Percentiles rank a stretch among this genome's conserved stretches.
Conservation (phyloP, 1,284 basidiomycete species). For the Malassezia pachydermatis region DNA sequence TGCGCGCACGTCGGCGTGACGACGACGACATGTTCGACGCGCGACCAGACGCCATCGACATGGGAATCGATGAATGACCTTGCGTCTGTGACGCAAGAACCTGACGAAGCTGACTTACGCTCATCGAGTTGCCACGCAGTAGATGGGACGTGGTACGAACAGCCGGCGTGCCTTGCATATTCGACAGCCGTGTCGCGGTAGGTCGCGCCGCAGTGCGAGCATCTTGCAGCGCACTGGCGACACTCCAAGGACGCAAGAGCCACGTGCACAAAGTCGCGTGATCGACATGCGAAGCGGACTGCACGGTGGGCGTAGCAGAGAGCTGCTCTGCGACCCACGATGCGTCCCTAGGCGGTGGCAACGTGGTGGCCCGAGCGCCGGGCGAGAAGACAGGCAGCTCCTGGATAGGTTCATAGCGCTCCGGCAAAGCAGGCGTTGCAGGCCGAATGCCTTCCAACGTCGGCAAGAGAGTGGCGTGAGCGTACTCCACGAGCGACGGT, state of each 20-base stretch:
- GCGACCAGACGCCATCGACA: neutral
- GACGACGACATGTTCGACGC: neutral
- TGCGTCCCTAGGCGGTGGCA: conserved; percentile 20
- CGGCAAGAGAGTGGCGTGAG: conserved; percentile 20
- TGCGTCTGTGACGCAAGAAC: too few species aligned
- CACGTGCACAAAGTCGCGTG: conserved; percentile 25
- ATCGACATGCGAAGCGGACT: conserved; percentile 25
- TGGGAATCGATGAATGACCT: too few species aligned
- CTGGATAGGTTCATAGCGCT: conserved; percentile 24
- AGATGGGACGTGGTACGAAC: neutral
- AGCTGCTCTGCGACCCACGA: conserved; percentile 22
- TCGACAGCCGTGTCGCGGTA: neutral
- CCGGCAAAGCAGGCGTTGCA: conserved; percentile 17
- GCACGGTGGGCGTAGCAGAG: conserved; percentile 26
- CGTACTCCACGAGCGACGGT: conserved; percentile 14
- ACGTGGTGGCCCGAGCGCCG: conserved; percentile 20
- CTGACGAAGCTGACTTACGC: conserved; percentile 15
- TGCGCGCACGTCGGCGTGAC: conserved; percentile 2
- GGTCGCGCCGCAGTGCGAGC: conserved; percentile 8
- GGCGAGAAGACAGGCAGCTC: conserved; percentile 18
- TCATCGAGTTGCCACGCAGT: conserved; percentile 1
- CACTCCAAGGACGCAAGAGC: conserved; percentile 42
- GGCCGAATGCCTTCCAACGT: neutral
- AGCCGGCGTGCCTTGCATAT: neutral
- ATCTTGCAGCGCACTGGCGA: conserved; percentile 35